A percentile compares a stretch with the other conserved stretches of the same genome.
These are phyloP conservation scores for Podospora bellae-mahoneyi DNA, from an alignment of 495 filamentous ascomycete species.

Conservation along the genomic window DNA sequence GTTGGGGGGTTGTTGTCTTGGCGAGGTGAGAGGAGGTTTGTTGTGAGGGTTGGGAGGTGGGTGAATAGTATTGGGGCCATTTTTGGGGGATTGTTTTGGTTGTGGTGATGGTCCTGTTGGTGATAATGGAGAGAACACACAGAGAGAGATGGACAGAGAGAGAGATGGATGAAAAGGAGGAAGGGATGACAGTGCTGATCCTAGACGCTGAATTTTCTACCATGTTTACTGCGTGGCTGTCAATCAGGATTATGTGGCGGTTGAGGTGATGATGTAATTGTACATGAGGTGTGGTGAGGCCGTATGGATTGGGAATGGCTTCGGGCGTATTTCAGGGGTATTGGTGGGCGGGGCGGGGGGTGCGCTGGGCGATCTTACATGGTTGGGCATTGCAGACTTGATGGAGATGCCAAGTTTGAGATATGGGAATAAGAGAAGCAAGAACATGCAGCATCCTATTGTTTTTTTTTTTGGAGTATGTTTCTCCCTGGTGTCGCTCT, in stretches of 20 bases:
- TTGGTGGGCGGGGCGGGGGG: neutral
- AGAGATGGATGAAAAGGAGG: neutral
- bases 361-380: neutral
- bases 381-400: neutral
- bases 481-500: too few relatives aligned
- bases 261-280: slow-evolving; percentile 24
- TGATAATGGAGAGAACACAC: neutral
- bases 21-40: slow-evolving; percentile 8
- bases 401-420: neutral
- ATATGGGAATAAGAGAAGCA: neutral
- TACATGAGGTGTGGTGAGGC: slow-evolving; percentile 17
- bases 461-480: too few relatives aligned
- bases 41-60: slow-evolving; percentile 8
- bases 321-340: neutral
- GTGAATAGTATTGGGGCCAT: slow-evolving; percentile 10
- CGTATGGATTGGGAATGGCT: neutral
- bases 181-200: neutral
- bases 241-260: neutral
- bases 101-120: neutral
- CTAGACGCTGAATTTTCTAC: neutral
- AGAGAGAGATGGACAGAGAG: neutral
- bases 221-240: neutral
- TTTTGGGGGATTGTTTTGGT: neutral
- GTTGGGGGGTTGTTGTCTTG: slow-evolving; percentile 17
- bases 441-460: too few relatives aligned